These are phyloP conservation scores for Nemania sp. DNA, from an alignment of 2,329 filamentous ascomycete genomes.

Conservation along the genomic window DNA sequence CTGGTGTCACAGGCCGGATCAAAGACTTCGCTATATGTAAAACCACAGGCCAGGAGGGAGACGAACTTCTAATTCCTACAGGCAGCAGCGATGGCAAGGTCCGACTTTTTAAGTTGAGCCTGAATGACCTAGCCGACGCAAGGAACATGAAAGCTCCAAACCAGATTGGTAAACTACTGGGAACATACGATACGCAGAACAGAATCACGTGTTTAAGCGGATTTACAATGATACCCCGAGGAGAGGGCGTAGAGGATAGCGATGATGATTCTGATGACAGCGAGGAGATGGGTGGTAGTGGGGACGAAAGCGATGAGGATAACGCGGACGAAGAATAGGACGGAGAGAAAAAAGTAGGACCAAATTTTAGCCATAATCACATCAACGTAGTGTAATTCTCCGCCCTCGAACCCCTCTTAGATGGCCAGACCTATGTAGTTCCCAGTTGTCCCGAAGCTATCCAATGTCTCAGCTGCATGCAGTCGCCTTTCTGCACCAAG, in stretches of 20 bases:
- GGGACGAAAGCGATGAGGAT: slow-evolving; percentile 37
- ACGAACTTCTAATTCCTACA: slow-evolving; percentile 71
- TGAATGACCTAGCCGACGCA: slow-evolving; percentile 55
- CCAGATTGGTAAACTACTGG: slow-evolving; percentile 74
- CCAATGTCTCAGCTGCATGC: not conserved
- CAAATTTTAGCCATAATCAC: slow-evolving; percentile 7
- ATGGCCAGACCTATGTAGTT: not conserved
- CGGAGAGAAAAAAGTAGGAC: slow-evolving; percentile 12
- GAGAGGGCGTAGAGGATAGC: slow-evolving; percentile 70
- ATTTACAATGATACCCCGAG: slow-evolving; percentile 83
- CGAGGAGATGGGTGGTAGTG: slow-evolving; percentile 37
- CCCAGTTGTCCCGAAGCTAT: not conserved
- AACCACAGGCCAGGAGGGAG: slow-evolving; percentile 54
- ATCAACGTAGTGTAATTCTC: slow-evolving; percentile 17
- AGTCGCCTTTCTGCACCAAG: not conserved
- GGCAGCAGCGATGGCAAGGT: slow-evolving; percentile 88
- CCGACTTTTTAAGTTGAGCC: slow-evolving; percentile 76
- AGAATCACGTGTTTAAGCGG: slow-evolving; percentile 89
- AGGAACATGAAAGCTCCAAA: slow-evolving; percentile 45
- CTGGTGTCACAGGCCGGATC: slow-evolving; percentile 76
- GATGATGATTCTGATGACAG: slow-evolving; percentile 55
- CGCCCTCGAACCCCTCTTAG: not conserved
- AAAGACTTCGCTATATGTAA: slow-evolving; percentile 85
- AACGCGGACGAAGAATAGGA: slow-evolving; percentile 37
- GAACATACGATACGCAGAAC: slow-evolving; percentile 85